phyloP scores from a whole-genome alignment of 768 basidiomycete genomes.

The Chalciporus chontae region DNA sequence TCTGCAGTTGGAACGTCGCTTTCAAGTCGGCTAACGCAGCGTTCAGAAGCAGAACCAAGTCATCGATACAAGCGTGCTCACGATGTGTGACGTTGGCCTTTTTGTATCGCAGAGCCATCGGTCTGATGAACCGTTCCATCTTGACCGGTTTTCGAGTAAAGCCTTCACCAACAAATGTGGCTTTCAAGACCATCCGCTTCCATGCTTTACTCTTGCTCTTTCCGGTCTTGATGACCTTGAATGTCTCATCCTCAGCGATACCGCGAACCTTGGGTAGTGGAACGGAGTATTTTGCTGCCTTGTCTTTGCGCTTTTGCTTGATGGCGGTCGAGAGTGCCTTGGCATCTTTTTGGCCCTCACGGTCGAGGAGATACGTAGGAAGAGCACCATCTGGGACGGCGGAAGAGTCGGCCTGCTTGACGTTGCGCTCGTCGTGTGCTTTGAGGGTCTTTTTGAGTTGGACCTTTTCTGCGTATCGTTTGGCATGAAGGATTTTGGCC shows the following conservation, averaged over 20 bases:
- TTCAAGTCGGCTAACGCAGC: conserved; percentile 77
- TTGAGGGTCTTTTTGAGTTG: conserved; percentile 99
- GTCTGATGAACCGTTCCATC: conserved; percentile 96
- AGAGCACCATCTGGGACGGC: conserved; percentile 86
- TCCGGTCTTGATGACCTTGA: conserved; percentile 97
- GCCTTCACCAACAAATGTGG: conserved; percentile 96
- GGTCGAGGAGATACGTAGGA: conserved; percentile 93
- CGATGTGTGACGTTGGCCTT: conserved; percentile 99
- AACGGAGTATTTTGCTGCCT: conserved; percentile 96
- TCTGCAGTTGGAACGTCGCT: conserved; percentile 98
- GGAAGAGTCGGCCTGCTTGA: conserved; percentile 88
- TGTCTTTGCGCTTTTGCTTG: conserved; percentile 98
- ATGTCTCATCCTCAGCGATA: conserved; percentile 99
- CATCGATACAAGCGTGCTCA: conserved; percentile 34
- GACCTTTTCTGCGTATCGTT: conserved; percentile 95
- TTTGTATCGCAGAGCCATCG: conserved; percentile 96
- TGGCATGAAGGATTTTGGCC: conserved; percentile 96
- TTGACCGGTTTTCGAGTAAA: conserved; percentile 99
- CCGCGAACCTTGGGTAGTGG: conserved; percentile 96
- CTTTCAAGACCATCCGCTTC: conserved; percentile 99
- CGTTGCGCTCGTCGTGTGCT: conserved; percentile 97
- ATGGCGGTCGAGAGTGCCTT: conserved; percentile 94
- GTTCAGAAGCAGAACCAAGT: not conserved
- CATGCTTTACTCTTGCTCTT: conserved; percentile 95
- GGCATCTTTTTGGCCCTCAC: conserved; percentile 97